phyloP scores from a whole-genome alignment of 2,329 filamentous ascomycete genomes.

The Lasiodiplodia sp. region DNA sequence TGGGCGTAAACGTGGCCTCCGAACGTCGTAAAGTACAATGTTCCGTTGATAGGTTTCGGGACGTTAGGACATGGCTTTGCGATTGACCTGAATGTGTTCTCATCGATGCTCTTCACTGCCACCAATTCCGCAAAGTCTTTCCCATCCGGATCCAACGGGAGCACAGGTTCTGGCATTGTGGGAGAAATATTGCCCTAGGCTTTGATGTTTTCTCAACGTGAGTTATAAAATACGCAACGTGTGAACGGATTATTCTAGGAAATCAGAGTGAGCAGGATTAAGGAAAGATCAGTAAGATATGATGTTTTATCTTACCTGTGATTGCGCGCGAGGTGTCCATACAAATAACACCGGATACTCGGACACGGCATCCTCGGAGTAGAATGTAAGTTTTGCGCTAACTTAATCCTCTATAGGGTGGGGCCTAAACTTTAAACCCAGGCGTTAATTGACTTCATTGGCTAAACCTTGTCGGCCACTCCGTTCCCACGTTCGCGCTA shows the following conservation, averaged over 20 bases:
- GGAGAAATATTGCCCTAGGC: not conserved
- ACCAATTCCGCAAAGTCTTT: not conserved
- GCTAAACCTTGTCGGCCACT: slow-evolving; percentile 3
- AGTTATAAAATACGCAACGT: not conserved
- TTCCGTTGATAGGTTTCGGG: not conserved
- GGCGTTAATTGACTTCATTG: slow-evolving; percentile 1
- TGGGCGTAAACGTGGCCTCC: not conserved
- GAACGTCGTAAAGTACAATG: not conserved
- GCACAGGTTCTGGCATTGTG: not conserved
- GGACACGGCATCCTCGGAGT: not conserved
- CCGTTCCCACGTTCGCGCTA: too few species aligned
- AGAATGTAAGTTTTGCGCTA: not conserved
- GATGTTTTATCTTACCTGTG: not conserved
- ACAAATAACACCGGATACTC: not conserved
- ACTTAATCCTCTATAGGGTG: not conserved
- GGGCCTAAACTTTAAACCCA: not conserved
- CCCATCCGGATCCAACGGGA: not conserved
- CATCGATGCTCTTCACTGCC: not conserved
- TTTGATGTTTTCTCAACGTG: not conserved
- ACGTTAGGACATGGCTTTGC: not conserved
- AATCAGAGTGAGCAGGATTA: not conserved
- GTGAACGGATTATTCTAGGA: not conserved
- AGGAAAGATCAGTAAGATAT: not conserved
- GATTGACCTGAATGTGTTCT: slow-evolving; percentile 1
- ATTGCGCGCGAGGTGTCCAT: not conserved